Evolutionary conservation across 1,284 basidiomycete genomes (phyloP), one percentile per base, ranked within the genome.

Genomic region (Ceratobasidium papillatum): DNA sequence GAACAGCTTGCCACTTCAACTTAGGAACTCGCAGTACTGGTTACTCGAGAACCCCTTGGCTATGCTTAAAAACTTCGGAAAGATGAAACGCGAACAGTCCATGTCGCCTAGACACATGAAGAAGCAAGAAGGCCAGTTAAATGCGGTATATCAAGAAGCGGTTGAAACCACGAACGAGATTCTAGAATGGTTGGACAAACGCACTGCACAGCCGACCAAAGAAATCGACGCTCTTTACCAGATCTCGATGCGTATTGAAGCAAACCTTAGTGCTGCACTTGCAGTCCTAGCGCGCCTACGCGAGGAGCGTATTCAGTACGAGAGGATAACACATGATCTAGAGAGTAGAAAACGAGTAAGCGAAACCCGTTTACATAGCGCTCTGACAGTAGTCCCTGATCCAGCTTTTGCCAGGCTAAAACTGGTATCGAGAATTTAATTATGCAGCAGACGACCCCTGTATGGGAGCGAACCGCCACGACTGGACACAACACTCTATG

Each of bases 1-100:
- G 68, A 41, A 77, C 73, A 45, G 76, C 74, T n/a, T 78, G 56
- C 71, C 76, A 68, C 45, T 69, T 30, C 58, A 72, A 45, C 30
- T 66, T 14, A 3, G 27, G 45, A 12, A 51, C 17, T 27, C 22
- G 3, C 22, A 3, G 8, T 36, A 52, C 43, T 66, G 49, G 45
- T 14, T 34, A 22, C n/a, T 66, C 5, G 12, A 66, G 7, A 66
- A 66, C 30, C 64, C 64, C 8, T 30, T 51, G 19, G 3, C 64
- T 2, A n/a, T 66, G 14, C n/a, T 17, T 22, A 66, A 66, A 22
- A 66, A 34, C 43, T 52, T 41, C 38, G 38, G 14, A 14, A 41
- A 41, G 14, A 41, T 41, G 38, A 5, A 41, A 14, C 5, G 38
- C 38, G n/a, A n/a, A n/a, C 38, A 41, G 38, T 7, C 38, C 5